Evolutionary conservation across 2,329 filamentous ascomycete species (phyloP).

Genomic region (Dothidotthia symphoricarpi): DNA sequence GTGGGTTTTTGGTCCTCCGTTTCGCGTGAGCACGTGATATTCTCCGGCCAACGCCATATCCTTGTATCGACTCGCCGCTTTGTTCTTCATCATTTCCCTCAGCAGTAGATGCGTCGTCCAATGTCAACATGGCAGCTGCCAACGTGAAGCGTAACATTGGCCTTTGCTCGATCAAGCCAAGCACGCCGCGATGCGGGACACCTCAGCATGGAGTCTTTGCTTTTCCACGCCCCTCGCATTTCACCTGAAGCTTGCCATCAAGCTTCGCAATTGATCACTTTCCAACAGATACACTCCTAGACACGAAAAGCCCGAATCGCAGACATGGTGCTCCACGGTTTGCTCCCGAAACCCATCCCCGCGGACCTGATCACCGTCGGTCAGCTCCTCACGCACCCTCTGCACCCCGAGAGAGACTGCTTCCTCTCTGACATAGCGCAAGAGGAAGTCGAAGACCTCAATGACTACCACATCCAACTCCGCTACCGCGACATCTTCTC

Average conservation of each 20-base stretch:
- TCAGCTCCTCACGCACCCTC: constrained; percentile 39
- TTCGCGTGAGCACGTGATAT: too few species aligned
- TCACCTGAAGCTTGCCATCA: too few species aligned
- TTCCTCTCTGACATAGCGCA: constrained; percentile 38
- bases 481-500: constrained; percentile 42
- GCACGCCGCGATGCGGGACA: too few species aligned
- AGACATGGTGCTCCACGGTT: constrained; percentile 37
- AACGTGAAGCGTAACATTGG: too few species aligned
- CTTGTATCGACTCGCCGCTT: too few species aligned
- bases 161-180: too few species aligned
- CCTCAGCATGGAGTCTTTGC: not conserved
- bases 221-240: constrained; percentile 3
- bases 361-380: constrained; percentile 35
- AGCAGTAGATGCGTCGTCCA: too few species aligned
- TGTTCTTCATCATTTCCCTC: too few species aligned
- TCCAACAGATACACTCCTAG: not conserved
- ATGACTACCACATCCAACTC: constrained; percentile 42
- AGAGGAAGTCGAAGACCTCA: constrained; percentile 38
- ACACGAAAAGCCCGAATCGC: not conserved
- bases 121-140: too few species aligned
- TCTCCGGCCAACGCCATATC: too few species aligned
- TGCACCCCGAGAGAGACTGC: constrained; percentile 39
- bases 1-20: too few species aligned
- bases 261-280: not conserved
- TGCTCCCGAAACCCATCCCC: constrained; percentile 40